Evolutionary conservation across 805 yeast species (phyloP), one percentile per base, ranked within the genome.

Genomic region (Candida succiphila): DNA sequence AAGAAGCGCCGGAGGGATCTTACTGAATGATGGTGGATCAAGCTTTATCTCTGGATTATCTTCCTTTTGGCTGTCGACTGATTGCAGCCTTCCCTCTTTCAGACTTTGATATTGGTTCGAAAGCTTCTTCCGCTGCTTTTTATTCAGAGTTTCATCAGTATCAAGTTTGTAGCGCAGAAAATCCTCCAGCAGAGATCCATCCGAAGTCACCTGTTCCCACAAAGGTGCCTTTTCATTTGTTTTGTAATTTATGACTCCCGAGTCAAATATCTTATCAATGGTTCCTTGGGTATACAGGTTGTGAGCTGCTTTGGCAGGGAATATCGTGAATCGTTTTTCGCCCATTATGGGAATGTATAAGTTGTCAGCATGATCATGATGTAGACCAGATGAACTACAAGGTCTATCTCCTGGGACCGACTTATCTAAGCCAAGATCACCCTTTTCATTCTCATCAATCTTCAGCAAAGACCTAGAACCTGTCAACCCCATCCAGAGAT

Each of bases 361-460:
- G 45, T 81, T 81, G 48, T 80, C 88, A 2, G 88, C 84, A 53
- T 80, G 88, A 49, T 81, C 89, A 49, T 81, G 89, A 44, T 81
- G 89, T 10, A 81, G 55, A 0, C 89, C 89, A 2, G 87, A 77
- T 0, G 86, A 77, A 1, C 76, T 61, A 2, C 79, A 80, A 2
- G 63, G 60, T n/a, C 43, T 43, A n/a, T 17, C 14, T 1, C 71
- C 69, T 1, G 85, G 80, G 1, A 78, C 53, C 17, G 56, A 56
- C 45, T 72, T 69, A 1, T 84, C 84, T 4, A 75, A 49, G 1
- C 71, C 69, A 14, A 56, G 48, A 30, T 54, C 52, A 3, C 41
- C 35, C 13, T 48, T 41, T 1, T 30, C 21, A 2, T 38, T 33
- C 17, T 54, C 48, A 30, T 31, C 37, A 20, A 30, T 29, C 4